Percentiles rank a stretch among this genome's conserved stretches.
Evolutionary conservation across 768 basidiomycete genomes (phyloP).

Genomic region (Podaxis pistillaris): DNA sequence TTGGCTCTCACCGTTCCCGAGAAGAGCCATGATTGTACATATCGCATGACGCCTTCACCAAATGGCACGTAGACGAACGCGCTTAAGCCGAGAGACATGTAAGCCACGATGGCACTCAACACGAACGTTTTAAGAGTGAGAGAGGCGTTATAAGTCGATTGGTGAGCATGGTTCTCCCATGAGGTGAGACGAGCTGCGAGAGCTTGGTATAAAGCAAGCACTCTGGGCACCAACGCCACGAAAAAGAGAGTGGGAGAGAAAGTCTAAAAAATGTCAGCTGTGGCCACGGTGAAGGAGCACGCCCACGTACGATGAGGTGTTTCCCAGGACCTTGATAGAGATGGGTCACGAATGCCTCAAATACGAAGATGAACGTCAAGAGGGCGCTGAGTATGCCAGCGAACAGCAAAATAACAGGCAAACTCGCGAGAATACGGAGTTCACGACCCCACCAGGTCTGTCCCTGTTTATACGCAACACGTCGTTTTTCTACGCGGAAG

Average conservation of each 20-base stretch:
- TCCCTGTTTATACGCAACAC: slow-evolving; percentile 54
- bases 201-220: slow-evolving; percentile 70
- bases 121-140: slow-evolving; percentile 91
- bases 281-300: background rate
- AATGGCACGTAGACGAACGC: slow-evolving; percentile 96
- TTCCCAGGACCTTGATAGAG: slow-evolving; percentile 88
- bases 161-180: slow-evolving; percentile 92
- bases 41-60: slow-evolving; percentile 77
- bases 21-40: slow-evolving; percentile 40
- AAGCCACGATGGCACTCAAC: slow-evolving; percentile 85
- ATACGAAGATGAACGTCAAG: slow-evolving; percentile 78
- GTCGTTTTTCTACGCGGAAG: slow-evolving; percentile 71
- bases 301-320: slow-evolving; percentile 63
- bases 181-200: slow-evolving; percentile 68
- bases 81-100: slow-evolving; percentile 87
- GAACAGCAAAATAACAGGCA: slow-evolving; percentile 75
- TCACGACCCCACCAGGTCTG: slow-evolving; percentile 77
- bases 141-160: slow-evolving; percentile 72
- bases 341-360: slow-evolving; percentile 88
- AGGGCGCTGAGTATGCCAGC: slow-evolving; percentile 66
- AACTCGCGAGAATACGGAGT: slow-evolving; percentile 58
- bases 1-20: slow-evolving; percentile 28
- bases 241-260: slow-evolving; percentile 86
- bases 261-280: slow-evolving; percentile 40
- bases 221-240: slow-evolving; percentile 72